Conservation (phyloP, 257 asterid genomes). For the Schizonepeta tenuifolia region DNA sequence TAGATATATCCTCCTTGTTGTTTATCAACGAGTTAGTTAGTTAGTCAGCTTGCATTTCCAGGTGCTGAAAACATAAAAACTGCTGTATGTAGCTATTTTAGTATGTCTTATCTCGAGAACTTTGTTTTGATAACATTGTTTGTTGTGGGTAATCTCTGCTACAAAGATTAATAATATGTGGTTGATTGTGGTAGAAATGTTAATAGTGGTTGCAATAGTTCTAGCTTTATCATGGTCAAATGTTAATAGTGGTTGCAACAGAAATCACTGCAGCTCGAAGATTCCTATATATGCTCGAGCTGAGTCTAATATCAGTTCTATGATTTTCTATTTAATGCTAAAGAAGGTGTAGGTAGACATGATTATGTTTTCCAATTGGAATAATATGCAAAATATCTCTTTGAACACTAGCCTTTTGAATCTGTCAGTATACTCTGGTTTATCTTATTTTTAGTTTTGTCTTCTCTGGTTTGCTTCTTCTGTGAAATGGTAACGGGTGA, state of each 20-base stretch:
- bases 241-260: background rate
- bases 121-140: background rate
- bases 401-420: slow-evolving; percentile 11
- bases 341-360: background rate
- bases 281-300: background rate
- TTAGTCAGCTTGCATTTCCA: background rate
- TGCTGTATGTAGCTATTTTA: background rate
- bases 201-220: background rate
- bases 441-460: background rate
- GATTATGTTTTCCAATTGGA: slow-evolving; percentile 1
- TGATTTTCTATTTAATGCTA: slow-evolving; percentile 5
- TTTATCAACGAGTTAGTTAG: background rate
- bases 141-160: background rate
- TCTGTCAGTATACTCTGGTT: slow-evolving; percentile 1
- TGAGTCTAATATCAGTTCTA: background rate
- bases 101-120: background rate
- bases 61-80: background rate
- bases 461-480: slow-evolving; percentile 1
- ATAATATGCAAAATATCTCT: background rate
- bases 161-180: background rate
- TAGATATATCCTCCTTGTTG: background rate
- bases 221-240: background rate
- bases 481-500: background rate
- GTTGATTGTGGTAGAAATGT: background rate
- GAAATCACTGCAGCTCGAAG: slow-evolving; percentile 9